These are phyloP conservation scores for Hsuehochloa calcarea DNA, from an alignment of 176 grass and related monocot genomes.

Conservation along the genomic window DNA sequence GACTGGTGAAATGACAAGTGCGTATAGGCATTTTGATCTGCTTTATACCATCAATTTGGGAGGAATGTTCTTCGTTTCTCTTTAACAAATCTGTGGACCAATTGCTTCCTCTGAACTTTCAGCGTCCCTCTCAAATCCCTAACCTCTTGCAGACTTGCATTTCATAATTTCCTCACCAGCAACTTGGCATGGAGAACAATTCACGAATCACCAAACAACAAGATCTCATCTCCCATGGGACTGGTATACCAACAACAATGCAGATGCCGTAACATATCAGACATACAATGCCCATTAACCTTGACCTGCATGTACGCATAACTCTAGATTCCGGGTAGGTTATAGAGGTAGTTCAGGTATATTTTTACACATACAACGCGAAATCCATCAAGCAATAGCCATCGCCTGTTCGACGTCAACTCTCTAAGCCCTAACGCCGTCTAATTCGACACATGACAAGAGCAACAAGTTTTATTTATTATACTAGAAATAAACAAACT, in stretches of 20 bases:
- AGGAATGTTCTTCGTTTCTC: neutral
- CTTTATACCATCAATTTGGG: neutral
- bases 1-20: neutral
- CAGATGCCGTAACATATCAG: neutral
- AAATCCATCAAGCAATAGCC: neutral
- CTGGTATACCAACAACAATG: neutral
- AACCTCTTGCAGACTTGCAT: neutral
- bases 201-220: neutral
- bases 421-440: neutral
- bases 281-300: neutral
- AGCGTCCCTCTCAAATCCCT: neutral
- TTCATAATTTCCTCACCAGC: neutral
- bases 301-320: neutral
- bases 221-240: neutral
- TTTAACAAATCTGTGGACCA: neutral
- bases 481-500: neutral
- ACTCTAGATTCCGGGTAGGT: neutral
- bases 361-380: neutral
- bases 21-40: neutral
- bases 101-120: constrained; percentile 10
- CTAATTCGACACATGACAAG: neutral
- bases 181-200: neutral
- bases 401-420: neutral
- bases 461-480: neutral
- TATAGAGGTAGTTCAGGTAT: neutral